phyloP scores from a whole-genome alignment of 2,329 filamentous ascomycete species.

The Aspergillus sclerotialis region DNA sequence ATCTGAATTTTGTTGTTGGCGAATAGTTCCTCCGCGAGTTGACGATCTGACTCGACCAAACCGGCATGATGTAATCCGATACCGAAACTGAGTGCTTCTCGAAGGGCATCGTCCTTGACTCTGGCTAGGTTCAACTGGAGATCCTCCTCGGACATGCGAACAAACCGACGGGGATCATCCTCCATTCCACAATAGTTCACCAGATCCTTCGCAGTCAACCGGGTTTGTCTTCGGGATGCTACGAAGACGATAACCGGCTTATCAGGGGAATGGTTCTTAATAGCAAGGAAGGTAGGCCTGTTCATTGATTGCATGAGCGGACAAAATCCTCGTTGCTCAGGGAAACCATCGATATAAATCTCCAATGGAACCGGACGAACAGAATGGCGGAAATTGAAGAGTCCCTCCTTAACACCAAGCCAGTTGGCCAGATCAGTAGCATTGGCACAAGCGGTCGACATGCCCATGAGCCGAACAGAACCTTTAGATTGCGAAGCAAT shows the following conservation, averaged over 20 bases:
- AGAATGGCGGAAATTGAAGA: conserved; percentile 97
- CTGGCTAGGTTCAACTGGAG: conserved; percentile 77
- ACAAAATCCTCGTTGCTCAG: conserved; percentile 89
- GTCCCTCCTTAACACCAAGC: conserved; percentile 89
- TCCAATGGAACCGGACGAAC: conserved; percentile 93
- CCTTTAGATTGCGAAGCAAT: conserved; percentile 91
- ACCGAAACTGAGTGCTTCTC: conserved; percentile 92
- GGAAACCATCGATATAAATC: conserved; percentile 96
- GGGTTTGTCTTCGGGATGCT: conserved; percentile 87
- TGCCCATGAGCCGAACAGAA: conserved; percentile 84
- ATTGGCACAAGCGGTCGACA: conserved; percentile 98
- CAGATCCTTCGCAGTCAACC: conserved; percentile 87
- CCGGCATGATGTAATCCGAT: conserved; percentile 97
- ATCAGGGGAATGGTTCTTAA: conserved; percentile 91
- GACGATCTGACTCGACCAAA: conserved; percentile 87
- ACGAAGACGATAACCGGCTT: conserved; percentile 99
- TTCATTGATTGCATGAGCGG: conserved; percentile 99
- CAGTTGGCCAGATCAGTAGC: conserved; percentile 90
- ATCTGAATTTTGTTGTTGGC: conserved; percentile 98
- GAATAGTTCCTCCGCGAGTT: conserved; percentile 88
- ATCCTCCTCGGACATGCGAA: conserved; percentile 92
- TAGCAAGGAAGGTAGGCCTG: conserved; percentile 87
- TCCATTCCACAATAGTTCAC: conserved; percentile 99
- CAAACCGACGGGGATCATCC: conserved; percentile 87
- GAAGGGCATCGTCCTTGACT: conserved; percentile 87